phyloP scores from a whole-genome alignment of 345 rosid species.

The Eucalyptus polyanthemos region DNA sequence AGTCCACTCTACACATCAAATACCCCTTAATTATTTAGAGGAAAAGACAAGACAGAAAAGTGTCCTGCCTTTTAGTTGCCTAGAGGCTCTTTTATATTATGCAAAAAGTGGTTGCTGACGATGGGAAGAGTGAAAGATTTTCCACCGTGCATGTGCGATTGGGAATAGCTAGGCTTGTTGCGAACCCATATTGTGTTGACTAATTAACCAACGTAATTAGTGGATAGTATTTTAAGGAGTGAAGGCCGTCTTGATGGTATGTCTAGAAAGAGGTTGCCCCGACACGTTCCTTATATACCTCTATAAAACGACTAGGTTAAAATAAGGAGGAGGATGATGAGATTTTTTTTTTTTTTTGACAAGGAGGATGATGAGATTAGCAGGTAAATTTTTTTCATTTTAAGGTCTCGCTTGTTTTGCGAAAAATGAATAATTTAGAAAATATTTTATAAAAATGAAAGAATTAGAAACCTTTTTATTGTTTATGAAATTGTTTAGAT shows the following conservation, averaged over 20 bases:
- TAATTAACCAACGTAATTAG: neutral
- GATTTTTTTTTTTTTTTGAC: neutral
- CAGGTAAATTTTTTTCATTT: neutral
- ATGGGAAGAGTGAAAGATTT: neutral
- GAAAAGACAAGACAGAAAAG: neutral
- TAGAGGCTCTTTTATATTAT: neutral
- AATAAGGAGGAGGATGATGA: neutral
- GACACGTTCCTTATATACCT: neutral
- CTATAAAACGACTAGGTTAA: neutral
- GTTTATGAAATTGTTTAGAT: neutral
- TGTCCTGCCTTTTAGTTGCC: neutral
- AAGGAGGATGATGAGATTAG: neutral
- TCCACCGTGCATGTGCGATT: neutral
- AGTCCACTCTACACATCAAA: neutral
- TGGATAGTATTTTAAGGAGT: neutral
- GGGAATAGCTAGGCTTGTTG: neutral
- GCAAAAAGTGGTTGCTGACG: neutral
- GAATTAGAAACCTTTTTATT: neutral
- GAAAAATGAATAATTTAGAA: neutral
- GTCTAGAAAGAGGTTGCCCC: neutral
- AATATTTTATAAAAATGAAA: neutral
- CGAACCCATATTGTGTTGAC: neutral
- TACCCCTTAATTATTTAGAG: neutral
- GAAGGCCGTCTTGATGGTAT: neutral
- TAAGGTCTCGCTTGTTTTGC: neutral